Conservation (phyloP, 2,329 filamentous ascomycete species). For the Cryphonectria japonica region DNA sequence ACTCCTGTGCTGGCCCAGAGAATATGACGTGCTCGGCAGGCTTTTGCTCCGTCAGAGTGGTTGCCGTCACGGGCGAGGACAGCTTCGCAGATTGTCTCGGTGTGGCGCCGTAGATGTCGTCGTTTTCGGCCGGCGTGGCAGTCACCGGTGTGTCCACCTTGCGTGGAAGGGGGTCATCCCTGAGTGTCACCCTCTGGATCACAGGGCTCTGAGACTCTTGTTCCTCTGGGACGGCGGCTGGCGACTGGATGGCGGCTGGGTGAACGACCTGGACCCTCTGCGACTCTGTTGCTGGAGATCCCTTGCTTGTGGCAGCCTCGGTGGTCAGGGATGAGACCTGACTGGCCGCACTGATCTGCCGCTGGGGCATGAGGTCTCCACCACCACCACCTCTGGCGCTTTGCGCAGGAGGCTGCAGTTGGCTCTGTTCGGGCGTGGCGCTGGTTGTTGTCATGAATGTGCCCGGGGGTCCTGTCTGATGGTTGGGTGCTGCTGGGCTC, state of each 20-base stretch:
- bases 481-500: constrained; percentile 4
- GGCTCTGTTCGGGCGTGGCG: constrained; percentile 16
- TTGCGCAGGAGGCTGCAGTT: constrained; percentile 22
- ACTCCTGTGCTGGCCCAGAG: constrained; percentile 15
- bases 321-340: constrained; percentile 35
- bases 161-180: constrained; percentile 29
- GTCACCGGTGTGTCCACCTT: constrained; percentile 22
- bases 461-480: constrained; percentile 10
- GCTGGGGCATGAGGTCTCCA: constrained; percentile 31
- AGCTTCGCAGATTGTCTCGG: constrained; percentile 31
- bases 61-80: constrained; percentile 10
- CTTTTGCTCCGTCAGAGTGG: constrained; percentile 9
- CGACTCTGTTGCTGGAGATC: constrained; percentile 9
- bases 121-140: constrained; percentile 32
- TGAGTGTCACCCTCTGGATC: constrained; percentile 27
- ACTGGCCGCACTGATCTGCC: constrained; percentile 36
- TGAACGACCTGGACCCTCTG: constrained; percentile 19
- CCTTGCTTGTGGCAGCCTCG: constrained; percentile 22
- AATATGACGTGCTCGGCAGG: constrained; percentile 9
- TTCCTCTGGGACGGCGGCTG: not conserved
- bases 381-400: constrained; percentile 1
- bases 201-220: constrained; percentile 17
- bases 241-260: constrained; percentile 8
- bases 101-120: constrained; percentile 43
- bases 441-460: not conserved